A percentile compares a stretch with the other conserved stretches of the same genome.
phyloP scores from a whole-genome alignment of 495 filamentous ascomycete species.

The Aspergillus sclerotiicarbonarius region DNA sequence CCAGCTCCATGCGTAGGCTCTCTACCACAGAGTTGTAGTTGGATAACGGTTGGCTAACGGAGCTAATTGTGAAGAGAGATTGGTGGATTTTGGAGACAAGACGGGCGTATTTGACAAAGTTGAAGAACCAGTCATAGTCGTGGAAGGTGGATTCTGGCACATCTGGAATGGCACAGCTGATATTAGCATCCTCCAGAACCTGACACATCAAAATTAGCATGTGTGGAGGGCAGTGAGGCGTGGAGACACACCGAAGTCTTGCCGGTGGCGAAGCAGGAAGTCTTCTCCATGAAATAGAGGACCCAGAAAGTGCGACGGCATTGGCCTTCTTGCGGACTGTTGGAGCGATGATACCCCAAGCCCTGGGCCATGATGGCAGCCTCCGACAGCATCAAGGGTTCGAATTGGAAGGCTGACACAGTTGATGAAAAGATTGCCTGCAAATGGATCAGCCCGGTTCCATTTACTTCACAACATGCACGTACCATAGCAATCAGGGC shows the following conservation, averaged over 20 bases:
- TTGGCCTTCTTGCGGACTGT: neutral
- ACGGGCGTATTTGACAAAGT: slow-evolving; percentile 16
- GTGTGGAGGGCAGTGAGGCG: too few relatives aligned
- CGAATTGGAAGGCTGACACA: slow-evolving; percentile 19
- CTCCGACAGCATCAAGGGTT: slow-evolving; percentile 16
- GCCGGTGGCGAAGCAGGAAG: slow-evolving; percentile 19
- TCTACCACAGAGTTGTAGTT: slow-evolving; percentile 6
- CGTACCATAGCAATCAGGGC: slow-evolving; percentile 19
- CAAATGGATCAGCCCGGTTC: neutral
- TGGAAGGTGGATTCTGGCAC: slow-evolving; percentile 13
- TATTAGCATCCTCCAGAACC: slow-evolving; percentile 17
- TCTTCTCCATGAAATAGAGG: slow-evolving; percentile 23
- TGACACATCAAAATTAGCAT: too few relatives aligned
- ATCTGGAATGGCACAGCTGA: slow-evolving; percentile 19
- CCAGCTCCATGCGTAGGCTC: slow-evolving; percentile 13
- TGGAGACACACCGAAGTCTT: slow-evolving; percentile 17
- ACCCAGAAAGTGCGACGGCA: slow-evolving; percentile 20
- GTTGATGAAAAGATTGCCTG: slow-evolving; percentile 20
- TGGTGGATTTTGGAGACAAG: slow-evolving; percentile 18
- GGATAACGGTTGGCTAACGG: slow-evolving; percentile 5
- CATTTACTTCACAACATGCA: neutral
- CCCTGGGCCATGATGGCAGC: slow-evolving; percentile 20
- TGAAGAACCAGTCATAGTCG: slow-evolving; percentile 24
- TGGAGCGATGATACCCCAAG: slow-evolving; percentile 13
- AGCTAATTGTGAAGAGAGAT: slow-evolving; percentile 16